phyloP scores from a whole-genome alignment of 495 filamentous ascomycete genomes.

The Neurospora sp. region DNA sequence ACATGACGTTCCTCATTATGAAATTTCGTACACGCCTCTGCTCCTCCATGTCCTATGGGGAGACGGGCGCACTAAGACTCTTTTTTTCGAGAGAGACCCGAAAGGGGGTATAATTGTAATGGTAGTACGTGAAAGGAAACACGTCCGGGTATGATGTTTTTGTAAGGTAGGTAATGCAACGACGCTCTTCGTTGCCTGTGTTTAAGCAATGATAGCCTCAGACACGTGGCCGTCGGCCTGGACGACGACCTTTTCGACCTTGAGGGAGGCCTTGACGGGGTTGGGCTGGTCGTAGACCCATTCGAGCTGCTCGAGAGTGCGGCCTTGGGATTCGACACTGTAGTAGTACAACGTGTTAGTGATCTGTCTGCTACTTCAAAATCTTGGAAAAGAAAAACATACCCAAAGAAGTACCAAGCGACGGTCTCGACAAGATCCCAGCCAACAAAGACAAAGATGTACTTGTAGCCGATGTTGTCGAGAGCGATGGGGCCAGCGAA shows the following conservation, averaged over 20 bases:
- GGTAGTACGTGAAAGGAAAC: not conserved
- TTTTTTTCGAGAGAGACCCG: not conserved
- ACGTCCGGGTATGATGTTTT: not conserved
- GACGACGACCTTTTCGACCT: slow-evolving; percentile 44
- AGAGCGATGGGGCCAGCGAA: slow-evolving; percentile 41
- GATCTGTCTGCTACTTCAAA: slow-evolving; percentile 1
- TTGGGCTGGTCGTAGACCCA: slow-evolving; percentile 41
- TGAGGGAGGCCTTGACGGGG: slow-evolving; percentile 40
- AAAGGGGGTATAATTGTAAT: not conserved
- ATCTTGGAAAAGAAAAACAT: slow-evolving; percentile 12
- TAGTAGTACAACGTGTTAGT: slow-evolving; percentile 1
- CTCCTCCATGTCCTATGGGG: not conserved
- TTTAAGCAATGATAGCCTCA: slow-evolving; percentile 34
- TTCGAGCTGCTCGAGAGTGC: slow-evolving; percentile 41
- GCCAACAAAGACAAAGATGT: slow-evolving; percentile 40
- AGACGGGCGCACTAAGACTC: not conserved
- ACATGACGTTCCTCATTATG: not conserved
- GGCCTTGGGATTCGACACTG: slow-evolving; percentile 40
- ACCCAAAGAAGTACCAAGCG: slow-evolving; percentile 39
- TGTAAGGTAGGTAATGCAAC: not conserved
- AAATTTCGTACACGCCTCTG: not conserved
- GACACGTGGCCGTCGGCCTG: slow-evolving; percentile 41
- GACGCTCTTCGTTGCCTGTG: not conserved
- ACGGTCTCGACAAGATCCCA: slow-evolving; percentile 36
- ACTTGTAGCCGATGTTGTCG: slow-evolving; percentile 36